These are phyloP conservation scores for Alternaria panax DNA, from an alignment of 2,329 filamentous ascomycete genomes.

Conservation along the genomic window DNA sequence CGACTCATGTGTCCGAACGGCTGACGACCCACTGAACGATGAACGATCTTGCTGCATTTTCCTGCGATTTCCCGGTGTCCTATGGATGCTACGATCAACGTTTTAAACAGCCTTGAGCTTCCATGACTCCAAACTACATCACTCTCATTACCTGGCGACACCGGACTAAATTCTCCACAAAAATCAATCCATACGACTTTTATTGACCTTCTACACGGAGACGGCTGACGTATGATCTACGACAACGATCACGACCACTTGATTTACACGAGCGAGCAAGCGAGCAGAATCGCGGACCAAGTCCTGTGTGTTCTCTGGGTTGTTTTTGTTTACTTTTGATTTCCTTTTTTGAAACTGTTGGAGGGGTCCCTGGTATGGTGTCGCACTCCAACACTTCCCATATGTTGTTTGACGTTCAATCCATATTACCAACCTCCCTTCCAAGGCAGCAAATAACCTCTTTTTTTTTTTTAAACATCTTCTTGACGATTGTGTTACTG, in stretches of 20 bases:
- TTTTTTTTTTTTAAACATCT: no score
- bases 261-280: constrained; percentile 13
- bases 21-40: constrained; percentile 48
- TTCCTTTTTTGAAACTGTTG: constrained; percentile 11
- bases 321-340: constrained; percentile 16
- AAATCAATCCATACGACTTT: constrained; percentile 31
- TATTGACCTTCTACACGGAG: constrained; percentile 29
- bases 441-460: constrained; percentile 9
- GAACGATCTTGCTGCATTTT: constrained; percentile 38
- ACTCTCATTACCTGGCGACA: constrained; percentile 36
- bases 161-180: constrained; percentile 19
- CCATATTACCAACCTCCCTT: background rate
- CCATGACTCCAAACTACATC: constrained; percentile 38
- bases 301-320: constrained; percentile 18
- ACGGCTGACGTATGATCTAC: constrained; percentile 40
- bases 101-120: constrained; percentile 21
- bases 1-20: constrained; percentile 45
- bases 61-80: constrained; percentile 50
- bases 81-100: constrained; percentile 31
- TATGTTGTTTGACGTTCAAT: constrained; percentile 15
- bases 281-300: constrained; percentile 15
- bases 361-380: constrained; percentile 11
- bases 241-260: constrained; percentile 26
- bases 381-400: constrained; percentile 15
- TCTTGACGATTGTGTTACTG: constrained; percentile 49